Evolutionary conservation across 2,329 filamentous ascomycete species (phyloP).

Genomic region (Paracamarosporium sp.): DNA sequence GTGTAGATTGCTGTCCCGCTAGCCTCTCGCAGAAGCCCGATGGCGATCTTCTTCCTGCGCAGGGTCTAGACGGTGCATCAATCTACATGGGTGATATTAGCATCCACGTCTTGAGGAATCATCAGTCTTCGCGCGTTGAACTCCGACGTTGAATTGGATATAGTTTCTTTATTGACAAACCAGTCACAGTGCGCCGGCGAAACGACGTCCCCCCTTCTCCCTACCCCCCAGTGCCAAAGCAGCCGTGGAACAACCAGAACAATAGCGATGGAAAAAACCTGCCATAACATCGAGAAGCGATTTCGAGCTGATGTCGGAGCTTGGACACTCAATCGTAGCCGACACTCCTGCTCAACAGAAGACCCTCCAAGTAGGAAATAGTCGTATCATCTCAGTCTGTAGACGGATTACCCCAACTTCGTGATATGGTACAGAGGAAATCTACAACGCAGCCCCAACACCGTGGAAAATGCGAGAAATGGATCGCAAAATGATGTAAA

Average conservation of each 20-base stretch:
- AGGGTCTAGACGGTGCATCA: background rate
- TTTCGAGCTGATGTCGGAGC: background rate
- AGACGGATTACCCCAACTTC: conserved; percentile 4
- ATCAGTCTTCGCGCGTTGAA: background rate
- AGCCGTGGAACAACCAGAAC: background rate
- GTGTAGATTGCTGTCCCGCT: conserved; percentile 1
- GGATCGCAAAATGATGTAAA: background rate
- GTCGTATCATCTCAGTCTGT: background rate
- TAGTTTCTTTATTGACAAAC: conserved; percentile 4
- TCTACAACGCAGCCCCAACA: background rate
- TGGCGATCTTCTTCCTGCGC: background rate
- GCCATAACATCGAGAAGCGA: background rate
- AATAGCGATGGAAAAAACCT: background rate
- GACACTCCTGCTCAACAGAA: background rate
- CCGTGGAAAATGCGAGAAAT: conserved; percentile 4
- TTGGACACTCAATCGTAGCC: background rate
- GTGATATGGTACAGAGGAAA: conserved; percentile 9
- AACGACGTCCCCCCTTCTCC: background rate
- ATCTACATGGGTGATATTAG: no score
- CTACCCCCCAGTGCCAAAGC: background rate
- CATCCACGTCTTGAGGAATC: no score
- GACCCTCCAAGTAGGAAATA: background rate
- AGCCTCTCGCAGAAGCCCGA: background rate
- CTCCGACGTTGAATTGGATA: background rate
- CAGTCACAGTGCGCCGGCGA: background rate